Conservation (phyloP, 257 asterid species). For the Scutellaria galericulata region DNA sequence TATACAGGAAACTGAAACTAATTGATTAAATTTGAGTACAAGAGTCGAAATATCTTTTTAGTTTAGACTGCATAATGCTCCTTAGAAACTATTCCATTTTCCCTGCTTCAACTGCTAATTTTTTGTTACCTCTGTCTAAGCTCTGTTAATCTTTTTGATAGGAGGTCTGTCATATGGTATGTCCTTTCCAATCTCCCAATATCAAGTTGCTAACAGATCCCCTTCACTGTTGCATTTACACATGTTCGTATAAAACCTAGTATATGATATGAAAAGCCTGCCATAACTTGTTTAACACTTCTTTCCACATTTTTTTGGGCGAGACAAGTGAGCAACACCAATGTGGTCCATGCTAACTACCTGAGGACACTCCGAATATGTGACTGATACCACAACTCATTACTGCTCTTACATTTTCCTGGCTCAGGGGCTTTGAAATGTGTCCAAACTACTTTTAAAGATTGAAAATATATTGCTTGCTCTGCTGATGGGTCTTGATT, state of each 20-base stretch:
- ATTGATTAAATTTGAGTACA: neutral
- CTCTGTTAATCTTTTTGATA: neutral
- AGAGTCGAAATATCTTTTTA: neutral
- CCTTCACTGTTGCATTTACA: neutral
- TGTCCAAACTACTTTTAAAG: no score
- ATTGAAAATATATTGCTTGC: neutral
- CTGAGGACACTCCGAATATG: no score
- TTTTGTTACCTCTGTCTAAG: neutral
- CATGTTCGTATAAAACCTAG: neutral
- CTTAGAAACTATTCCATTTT: neutral
- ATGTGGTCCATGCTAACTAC: neutral
- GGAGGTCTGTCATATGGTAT: neutral
- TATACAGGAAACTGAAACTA: neutral
- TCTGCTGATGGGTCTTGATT: neutral
- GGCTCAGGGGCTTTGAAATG: no score
- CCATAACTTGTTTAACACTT: no score
- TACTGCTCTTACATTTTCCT: no score
- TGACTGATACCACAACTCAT: no score
- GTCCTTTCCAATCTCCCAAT: neutral
- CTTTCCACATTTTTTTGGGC: no score
- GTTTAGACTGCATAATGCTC: neutral
- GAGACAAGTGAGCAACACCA: neutral
- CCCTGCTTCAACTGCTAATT: neutral
- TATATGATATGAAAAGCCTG: no score
- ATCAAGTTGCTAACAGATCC: conserved; percentile 14